Evolutionary conservation across 2,329 filamentous ascomycete genomes (phyloP).

Genomic region (Akanthomyces lecanii): DNA sequence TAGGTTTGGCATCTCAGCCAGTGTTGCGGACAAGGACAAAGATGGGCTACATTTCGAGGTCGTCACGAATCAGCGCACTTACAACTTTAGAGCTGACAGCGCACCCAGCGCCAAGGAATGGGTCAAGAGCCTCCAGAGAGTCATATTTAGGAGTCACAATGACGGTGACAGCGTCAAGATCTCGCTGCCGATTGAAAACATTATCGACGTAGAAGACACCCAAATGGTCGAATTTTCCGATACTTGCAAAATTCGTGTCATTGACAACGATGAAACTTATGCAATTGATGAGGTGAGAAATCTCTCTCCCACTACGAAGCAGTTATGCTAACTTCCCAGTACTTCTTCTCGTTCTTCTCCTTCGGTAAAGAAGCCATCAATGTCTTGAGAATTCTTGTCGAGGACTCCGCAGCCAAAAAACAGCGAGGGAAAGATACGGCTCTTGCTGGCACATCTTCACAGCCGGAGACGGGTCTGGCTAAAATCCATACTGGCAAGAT

Average conservation of each 20-base stretch:
- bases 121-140: conserved; percentile 89
- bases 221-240: conserved; percentile 88
- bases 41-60: conserved; percentile 75
- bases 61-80: conserved; percentile 75
- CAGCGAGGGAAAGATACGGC: conserved; percentile 20
- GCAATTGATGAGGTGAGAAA: conserved; percentile 80
- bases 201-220: conserved; percentile 89
- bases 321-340: conserved; percentile 44
- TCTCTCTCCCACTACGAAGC: background rate
- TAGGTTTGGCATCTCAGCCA: conserved; percentile 85
- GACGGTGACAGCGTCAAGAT: conserved; percentile 98
- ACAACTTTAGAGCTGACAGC: conserved; percentile 87
- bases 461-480: conserved; percentile 24
- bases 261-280: conserved; percentile 91
- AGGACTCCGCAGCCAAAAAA: conserved; percentile 48
- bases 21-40: conserved; percentile 69
- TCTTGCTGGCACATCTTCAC: conserved; percentile 23
- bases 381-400: conserved; percentile 68
- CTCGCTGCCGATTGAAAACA: conserved; percentile 78
- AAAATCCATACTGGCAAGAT: conserved; percentile 39
- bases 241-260: conserved; percentile 86
- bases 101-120: conserved; percentile 86
- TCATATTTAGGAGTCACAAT: conserved; percentile 93
- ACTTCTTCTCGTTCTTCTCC: conserved; percentile 95
- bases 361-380: conserved; percentile 79